phyloP scores from a whole-genome alignment of 805 yeast genomes.

The Metahyphopichia silvanorum region DNA sequence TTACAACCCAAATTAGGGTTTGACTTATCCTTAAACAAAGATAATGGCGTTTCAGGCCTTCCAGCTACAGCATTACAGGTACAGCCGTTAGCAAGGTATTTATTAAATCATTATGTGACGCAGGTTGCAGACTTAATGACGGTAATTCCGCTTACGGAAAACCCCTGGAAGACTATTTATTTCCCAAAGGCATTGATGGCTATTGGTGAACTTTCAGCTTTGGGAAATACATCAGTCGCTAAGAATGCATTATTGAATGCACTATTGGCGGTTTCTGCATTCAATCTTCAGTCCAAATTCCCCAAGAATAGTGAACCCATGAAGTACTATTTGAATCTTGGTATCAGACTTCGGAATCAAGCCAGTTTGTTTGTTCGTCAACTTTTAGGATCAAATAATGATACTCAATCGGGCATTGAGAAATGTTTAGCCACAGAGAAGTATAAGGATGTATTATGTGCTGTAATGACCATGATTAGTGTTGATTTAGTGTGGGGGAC shows the following conservation, averaged over 20 bases:
- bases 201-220: constrained; percentile 71
- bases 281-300: constrained; percentile 72
- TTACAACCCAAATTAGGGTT: constrained; percentile 42
- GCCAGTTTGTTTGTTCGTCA: constrained; percentile 66
- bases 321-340: constrained; percentile 68
- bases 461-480: constrained; percentile 81
- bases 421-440: constrained; percentile 52
- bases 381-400: constrained; percentile 39
- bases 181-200: constrained; percentile 82
- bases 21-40: constrained; percentile 22
- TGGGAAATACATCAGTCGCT: constrained; percentile 73
- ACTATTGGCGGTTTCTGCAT: constrained; percentile 75
- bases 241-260: constrained; percentile 78
- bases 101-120: constrained; percentile 67
- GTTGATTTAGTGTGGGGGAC: constrained; percentile 91
- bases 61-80: constrained; percentile 63
- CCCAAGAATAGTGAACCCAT: constrained; percentile 61
- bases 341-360: constrained; percentile 70
- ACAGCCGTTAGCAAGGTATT: constrained; percentile 67
- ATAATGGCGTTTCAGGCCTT: constrained; percentile 21
- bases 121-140: constrained; percentile 80
- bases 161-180: constrained; percentile 87
- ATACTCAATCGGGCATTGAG: constrained; percentile 37
- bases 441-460: constrained; percentile 80
- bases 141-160: constrained; percentile 65